phyloP scores from a whole-genome alignment of 306 rosid species.

The Sindora glabra region DNA sequence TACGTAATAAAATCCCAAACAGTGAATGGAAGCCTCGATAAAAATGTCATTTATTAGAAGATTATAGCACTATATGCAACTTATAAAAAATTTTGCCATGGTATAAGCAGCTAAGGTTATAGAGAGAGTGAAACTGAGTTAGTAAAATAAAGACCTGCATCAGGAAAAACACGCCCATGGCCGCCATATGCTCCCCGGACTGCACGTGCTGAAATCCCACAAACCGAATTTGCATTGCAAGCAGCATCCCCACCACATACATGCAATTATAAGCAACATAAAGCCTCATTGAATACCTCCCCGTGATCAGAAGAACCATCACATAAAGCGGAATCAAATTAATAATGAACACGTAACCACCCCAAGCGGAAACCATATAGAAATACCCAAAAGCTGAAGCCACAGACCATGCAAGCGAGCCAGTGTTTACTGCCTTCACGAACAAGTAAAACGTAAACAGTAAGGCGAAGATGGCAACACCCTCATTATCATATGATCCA shows the following conservation, averaged over 20 bases:
- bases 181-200: slow-evolving; percentile 99
- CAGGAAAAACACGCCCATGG: slow-evolving; percentile 98
- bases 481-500: slow-evolving; percentile 95
- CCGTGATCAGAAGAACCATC: slow-evolving; percentile 72
- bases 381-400: slow-evolving; percentile 93
- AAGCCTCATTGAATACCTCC: slow-evolving; percentile 83
- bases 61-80: too few relatives aligned
- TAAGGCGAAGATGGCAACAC: slow-evolving; percentile 87
- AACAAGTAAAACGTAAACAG: slow-evolving; percentile 77
- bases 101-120: background rate
- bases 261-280: slow-evolving; percentile 89
- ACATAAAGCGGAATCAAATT: slow-evolving; percentile 86
- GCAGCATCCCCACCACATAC: slow-evolving; percentile 91
- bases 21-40: too few relatives aligned
- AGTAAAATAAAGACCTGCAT: slow-evolving; percentile 58
- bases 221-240: slow-evolving; percentile 97
- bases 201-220: slow-evolving; percentile 99
- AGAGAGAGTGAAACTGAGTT: background rate
- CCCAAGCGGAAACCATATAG: slow-evolving; percentile 99
- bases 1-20: too few relatives aligned
- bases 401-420: slow-evolving; percentile 86
- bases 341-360: slow-evolving; percentile 88
- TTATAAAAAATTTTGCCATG: too few relatives aligned
- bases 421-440: slow-evolving; percentile 90
- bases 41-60: too few relatives aligned